Evolutionary conservation across 2,329 filamentous ascomycete species (phyloP).

Genomic region (Fusarium burgessii): DNA sequence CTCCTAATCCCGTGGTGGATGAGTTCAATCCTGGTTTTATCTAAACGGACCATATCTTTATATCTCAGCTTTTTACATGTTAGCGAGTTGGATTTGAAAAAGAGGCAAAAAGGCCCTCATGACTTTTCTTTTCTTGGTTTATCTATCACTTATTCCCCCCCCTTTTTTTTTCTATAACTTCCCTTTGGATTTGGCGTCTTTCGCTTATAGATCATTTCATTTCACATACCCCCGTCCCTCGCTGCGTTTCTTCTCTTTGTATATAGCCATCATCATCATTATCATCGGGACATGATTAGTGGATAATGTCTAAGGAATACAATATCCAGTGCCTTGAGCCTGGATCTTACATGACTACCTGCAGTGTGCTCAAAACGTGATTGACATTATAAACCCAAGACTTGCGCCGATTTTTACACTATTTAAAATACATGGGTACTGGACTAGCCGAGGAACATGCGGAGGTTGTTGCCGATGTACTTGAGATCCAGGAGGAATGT

Average conservation of each 20-base stretch:
- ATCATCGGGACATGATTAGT: slow-evolving; percentile 41
- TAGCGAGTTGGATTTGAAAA: slow-evolving; percentile 20
- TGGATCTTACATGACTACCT: slow-evolving; percentile 25
- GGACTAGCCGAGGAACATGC: slow-evolving; percentile 76
- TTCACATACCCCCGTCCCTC: slow-evolving; percentile 36
- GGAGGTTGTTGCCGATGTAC: slow-evolving; percentile 87
- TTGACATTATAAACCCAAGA: background rate
- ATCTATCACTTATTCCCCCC: slow-evolving; percentile 10
- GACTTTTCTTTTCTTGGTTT: slow-evolving; percentile 23
- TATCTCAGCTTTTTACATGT: background rate
- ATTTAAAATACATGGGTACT: background rate
- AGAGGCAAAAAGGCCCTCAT: slow-evolving; percentile 20
- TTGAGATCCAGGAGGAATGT: slow-evolving; percentile 94
- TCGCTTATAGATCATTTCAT: slow-evolving; percentile 35
- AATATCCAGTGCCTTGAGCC: slow-evolving; percentile 19
- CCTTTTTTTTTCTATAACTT: slow-evolving; percentile 8
- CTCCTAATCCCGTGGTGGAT: slow-evolving; percentile 42
- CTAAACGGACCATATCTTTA: slow-evolving; percentile 12
- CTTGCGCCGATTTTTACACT: background rate
- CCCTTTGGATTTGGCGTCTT: slow-evolving; percentile 25
- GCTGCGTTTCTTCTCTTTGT: slow-evolving; percentile 18
- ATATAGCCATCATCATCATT: slow-evolving; percentile 27
- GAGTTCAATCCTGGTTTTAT: slow-evolving; percentile 45
- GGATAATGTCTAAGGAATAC: slow-evolving; percentile 40
- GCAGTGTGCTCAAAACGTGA: background rate